Evolutionary conservation across 2,329 filamentous ascomycete genomes (phyloP).

Genomic region (Zymoseptoria ardabiliae): DNA sequence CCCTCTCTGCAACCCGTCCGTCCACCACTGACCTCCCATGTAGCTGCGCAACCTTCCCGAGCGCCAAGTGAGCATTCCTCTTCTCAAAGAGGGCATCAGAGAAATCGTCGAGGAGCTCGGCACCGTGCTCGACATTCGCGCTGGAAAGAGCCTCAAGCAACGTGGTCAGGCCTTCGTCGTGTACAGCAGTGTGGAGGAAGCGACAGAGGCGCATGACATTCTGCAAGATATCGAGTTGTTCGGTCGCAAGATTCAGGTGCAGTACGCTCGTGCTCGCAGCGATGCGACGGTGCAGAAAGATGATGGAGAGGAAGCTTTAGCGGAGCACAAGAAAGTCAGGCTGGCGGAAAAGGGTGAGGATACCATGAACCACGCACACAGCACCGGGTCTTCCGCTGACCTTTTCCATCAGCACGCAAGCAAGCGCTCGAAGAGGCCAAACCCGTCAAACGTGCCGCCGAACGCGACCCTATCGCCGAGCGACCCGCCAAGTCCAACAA

Average conservation of each 20-base stretch:
- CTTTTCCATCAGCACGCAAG: constrained; percentile 55
- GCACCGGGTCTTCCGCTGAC: constrained; percentile 37
- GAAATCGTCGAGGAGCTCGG: constrained; percentile 87
- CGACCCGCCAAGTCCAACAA: constrained; percentile 64
- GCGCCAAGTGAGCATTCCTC: constrained; percentile 67
- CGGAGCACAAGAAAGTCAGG: constrained; percentile 75
- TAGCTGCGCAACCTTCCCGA: constrained; percentile 81
- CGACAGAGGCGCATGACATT: constrained; percentile 74
- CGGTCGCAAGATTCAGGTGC: constrained; percentile 79
- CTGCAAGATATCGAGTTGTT: constrained; percentile 90
- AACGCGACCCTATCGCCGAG: constrained; percentile 35
- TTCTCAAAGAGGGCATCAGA: constrained; percentile 63
- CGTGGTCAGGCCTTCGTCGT: constrained; percentile 96
- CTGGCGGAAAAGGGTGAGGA: constrained; percentile 78
- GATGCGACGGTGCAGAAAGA: constrained; percentile 76
- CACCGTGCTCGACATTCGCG: constrained; percentile 72
- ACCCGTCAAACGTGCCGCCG: constrained; percentile 27
- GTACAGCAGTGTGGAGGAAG: constrained; percentile 74
- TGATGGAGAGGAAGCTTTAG: constrained; percentile 72
- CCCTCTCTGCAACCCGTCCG: background rate
- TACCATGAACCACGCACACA: background rate
- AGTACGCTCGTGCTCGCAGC: constrained; percentile 73
- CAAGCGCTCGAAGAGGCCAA: constrained; percentile 66
- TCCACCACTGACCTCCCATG: constrained; percentile 2
- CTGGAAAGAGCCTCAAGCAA: constrained; percentile 81